Evolutionary conservation across 2,329 filamentous ascomycete species (phyloP).

Genomic region (Orbilia quercus): DNA sequence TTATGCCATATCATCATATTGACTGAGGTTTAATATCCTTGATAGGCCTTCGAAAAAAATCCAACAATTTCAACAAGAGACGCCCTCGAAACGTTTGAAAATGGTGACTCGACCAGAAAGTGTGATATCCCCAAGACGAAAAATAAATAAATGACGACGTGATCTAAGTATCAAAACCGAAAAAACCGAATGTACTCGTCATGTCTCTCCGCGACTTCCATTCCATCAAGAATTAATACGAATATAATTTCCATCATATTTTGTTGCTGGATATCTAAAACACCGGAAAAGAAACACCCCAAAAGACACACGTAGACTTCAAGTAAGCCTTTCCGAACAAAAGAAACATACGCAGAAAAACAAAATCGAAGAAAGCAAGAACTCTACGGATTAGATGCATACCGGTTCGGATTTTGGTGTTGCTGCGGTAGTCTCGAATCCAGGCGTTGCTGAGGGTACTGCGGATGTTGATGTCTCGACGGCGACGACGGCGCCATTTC

Average conservation of each 20-base stretch:
- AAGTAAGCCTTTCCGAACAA: slow-evolving; percentile 36
- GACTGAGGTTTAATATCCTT: no score
- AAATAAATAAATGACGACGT: neutral
- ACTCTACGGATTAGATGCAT: slow-evolving; percentile 37
- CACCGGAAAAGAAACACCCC: slow-evolving; percentile 4
- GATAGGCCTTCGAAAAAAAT: neutral
- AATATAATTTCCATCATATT: slow-evolving; percentile 42
- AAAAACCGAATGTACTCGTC: neutral
- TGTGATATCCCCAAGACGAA: no score
- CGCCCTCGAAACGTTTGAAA: no score
- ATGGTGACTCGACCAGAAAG: no score
- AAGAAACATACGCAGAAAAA: slow-evolving; percentile 6
- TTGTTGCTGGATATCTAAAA: slow-evolving; percentile 36
- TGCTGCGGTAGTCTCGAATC: slow-evolving; percentile 12
- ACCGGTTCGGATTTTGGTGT: slow-evolving; percentile 29
- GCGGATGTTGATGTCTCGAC: slow-evolving; percentile 17
- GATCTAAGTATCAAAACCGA: neutral
- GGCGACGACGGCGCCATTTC: slow-evolving; percentile 37
- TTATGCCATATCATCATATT: no score
- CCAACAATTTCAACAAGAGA: neutral
- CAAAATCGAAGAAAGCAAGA: slow-evolving; percentile 12
- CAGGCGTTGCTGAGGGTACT: slow-evolving; percentile 10
- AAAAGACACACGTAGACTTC: slow-evolving; percentile 13
- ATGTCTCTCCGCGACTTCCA: neutral
- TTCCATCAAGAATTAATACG: slow-evolving; percentile 50